Base-by-base conservation (phyloP, 225 moss, liverwort and hornwort genomes). In the Polytrichum formosum region DNA sequence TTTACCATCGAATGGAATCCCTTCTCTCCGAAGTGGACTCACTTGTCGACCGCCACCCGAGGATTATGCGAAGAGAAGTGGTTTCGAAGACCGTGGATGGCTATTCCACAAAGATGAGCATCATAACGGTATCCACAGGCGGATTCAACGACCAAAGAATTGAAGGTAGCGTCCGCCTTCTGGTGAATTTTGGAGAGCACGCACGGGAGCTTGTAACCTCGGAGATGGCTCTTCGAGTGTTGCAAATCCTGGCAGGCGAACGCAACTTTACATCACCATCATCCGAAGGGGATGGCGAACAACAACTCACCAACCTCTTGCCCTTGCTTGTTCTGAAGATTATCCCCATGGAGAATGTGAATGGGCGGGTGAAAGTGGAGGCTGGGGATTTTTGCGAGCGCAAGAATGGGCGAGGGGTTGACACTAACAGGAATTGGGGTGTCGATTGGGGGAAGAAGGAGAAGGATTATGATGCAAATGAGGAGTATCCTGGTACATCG, bases 381-480 rank as follows among this genome's bases (percentile, higher is more conserved):
- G 85, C 87, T 67, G 97, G 97, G 60, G 81, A 91, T 27, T 77
- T 88, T 13, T 98, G 97, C 75, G 97, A 98, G 80, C 80, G 97
- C 54, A 98, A 98, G 70, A 98, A 98, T 75, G 97, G 97, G 76
- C 54, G 97, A 26, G 97, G 97, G 46, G 97, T 94, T 65, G 97
- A 98, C 64, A 88, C 91, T 1, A 97, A 98, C 61, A 83, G 97
- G 73, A 98, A 98, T 54, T 98, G 97, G 97, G 94, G 76, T 61
- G 73, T 98, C 55, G 94, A 98, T 68, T 98, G 97, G 97, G 94
- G 97, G 21, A 91, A 91, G 87, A 98, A 94, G 71, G 97, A 98
- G 78, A 98, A 92, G 88, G 97, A 94, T 71, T 98, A 98, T 67
- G 87, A 97, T 73, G 91, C 94, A 0, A 79, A 74, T 29, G 94